Conservation (phyloP, 2,329 filamentous ascomycete genomes). For the Claviceps sp. region DNA sequence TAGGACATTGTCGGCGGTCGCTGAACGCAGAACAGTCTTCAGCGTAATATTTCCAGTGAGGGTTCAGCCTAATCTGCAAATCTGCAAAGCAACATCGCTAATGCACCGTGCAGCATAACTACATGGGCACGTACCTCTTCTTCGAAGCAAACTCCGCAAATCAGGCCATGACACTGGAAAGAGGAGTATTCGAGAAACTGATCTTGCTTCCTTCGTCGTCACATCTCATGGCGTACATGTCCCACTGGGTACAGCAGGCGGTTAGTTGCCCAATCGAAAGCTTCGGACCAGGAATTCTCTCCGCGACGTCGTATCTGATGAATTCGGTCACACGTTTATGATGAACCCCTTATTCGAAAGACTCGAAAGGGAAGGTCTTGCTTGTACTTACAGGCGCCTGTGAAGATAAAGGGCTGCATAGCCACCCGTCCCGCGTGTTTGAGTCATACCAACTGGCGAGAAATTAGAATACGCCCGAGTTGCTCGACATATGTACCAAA, state of each 20-base stretch:
- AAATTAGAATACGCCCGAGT: no score
- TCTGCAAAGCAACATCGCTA: neutral
- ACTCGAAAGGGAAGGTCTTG: no score
- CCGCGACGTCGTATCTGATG: neutral
- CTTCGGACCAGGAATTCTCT: neutral
- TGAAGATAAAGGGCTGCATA: neutral
- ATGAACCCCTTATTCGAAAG: neutral
- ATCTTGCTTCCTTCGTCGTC: neutral
- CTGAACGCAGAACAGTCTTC: neutral
- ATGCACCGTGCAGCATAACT: neutral
- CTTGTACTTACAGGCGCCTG: neutral
- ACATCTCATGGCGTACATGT: slow-evolving; percentile 1
- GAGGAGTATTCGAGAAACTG: neutral
- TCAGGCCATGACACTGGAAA: neutral
- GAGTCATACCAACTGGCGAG: no score
- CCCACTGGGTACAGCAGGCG: neutral
- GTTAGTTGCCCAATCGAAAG: neutral
- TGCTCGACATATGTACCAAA: no score
- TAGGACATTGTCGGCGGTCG: neutral
- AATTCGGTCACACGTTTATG: neutral
- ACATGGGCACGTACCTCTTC: neutral
- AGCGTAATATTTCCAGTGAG: neutral
- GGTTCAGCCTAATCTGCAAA: neutral
- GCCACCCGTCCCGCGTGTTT: neutral
- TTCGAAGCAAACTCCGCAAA: neutral